Conservation (phyloP, 2,329 filamentous ascomycete species). For the Pseudogymnoascus sp. region DNA sequence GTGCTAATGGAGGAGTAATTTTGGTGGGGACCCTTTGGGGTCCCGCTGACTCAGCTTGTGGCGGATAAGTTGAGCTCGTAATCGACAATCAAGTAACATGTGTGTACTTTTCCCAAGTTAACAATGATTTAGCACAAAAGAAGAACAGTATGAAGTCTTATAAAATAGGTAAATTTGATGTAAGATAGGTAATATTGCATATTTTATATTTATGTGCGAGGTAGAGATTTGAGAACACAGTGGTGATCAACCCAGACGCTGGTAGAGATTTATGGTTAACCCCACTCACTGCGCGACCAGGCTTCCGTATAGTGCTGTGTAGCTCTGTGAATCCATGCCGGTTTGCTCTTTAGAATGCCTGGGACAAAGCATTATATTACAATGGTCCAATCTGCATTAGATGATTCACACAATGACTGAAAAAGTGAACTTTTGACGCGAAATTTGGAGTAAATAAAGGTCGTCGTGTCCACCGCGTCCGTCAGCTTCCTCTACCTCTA, state of each 20-base stretch:
- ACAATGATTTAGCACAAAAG: background rate
- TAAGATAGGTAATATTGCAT: background rate
- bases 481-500: background rate
- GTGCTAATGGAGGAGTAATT: background rate
- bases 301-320: background rate
- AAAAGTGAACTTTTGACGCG: slow-evolving; percentile 1
- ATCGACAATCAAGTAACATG: background rate
- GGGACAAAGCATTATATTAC: background rate
- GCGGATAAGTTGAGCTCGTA: slow-evolving; percentile 1
- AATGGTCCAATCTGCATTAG: background rate
- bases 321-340: background rate
- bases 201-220: background rate
- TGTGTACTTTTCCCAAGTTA: background rate
- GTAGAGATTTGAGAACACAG: background rate
- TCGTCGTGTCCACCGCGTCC: background rate
- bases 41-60: background rate
- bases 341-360: background rate
- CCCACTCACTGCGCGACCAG: background rate
- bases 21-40: slow-evolving; percentile 4
- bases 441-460: slow-evolving; percentile 1
- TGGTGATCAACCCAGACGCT: background rate
- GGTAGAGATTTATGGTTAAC: background rate
- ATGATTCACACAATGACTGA: background rate
- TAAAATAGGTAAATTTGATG: background rate
- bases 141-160: background rate